Conservation (phyloP, 352 stramenopile species). For the Pythium utonaiense region DNA sequence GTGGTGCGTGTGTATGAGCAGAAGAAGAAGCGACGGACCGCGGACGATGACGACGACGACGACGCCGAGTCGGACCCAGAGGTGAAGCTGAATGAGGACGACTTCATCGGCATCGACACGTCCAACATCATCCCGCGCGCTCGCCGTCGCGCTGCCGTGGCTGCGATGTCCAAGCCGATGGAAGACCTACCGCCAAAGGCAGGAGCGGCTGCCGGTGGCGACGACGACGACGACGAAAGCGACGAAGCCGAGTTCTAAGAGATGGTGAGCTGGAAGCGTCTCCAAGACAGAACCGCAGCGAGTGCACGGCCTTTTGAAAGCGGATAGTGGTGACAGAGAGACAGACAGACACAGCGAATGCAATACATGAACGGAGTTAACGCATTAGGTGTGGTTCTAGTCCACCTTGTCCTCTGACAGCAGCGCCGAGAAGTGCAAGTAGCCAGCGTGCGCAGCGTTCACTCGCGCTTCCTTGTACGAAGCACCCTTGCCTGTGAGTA, state of each 20-base stretch:
- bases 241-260: constrained; percentile 83
- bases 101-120: constrained; percentile 80
- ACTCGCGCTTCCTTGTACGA: constrained; percentile 64
- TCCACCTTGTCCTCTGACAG: not conserved
- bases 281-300: not conserved
- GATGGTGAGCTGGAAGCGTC: not conserved
- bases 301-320: not conserved
- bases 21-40: constrained; percentile 68
- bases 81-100: constrained; percentile 84
- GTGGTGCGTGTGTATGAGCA: constrained; percentile 6
- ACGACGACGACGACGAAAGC: constrained; percentile 76
- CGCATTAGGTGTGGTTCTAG: not conserved
- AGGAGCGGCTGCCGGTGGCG: constrained; percentile 23
- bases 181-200: constrained; percentile 38
- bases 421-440: constrained; percentile 41
- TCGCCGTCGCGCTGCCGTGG: constrained; percentile 62
- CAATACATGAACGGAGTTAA: constrained; percentile 2
- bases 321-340: not conserved
- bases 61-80: constrained; percentile 65
- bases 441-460: constrained; percentile 49
- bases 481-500: constrained; percentile 39
- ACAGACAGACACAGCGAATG: not conserved
- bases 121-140: constrained; percentile 84
- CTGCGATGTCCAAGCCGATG: constrained; percentile 61
- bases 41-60: constrained; percentile 57